Base-by-base conservation (phyloP, 2,329 filamentous ascomycete genomes). In the Diaporthe sp. region DNA sequence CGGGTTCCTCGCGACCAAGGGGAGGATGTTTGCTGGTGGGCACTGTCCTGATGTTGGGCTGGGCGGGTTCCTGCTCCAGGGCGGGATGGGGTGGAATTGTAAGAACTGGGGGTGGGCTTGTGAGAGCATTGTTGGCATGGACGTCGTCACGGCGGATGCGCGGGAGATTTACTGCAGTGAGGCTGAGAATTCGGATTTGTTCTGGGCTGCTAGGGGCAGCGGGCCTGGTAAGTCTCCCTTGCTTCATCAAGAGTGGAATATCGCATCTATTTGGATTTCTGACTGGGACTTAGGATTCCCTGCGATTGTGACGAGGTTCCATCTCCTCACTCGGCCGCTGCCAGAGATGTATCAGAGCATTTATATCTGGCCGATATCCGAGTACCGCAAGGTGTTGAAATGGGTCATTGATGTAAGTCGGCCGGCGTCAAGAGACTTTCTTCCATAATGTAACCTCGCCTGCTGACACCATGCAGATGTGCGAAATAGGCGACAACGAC, bases 71-170 rank as follows among this genome's bases (percentile, higher is more conserved):
- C 79, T 90, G 31, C 79, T 91, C 19, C 88, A 90, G 77, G 89
- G 89, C 0, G 89, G 89, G 1, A 90, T 90, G 87, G 89, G 89
- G 0, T 91, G 89, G 89, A 90, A 90, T 78, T 89, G 87, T 78
- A 87, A 85, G 80, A 88, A 87, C 76, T 90, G 88, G 88, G 89
- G 89, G 0, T 90, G 87, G 86, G 88, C 88, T 0, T 90, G 88
- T 73, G 86, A 89, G 78, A 80, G 81, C 19, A 81, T 90, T 1
- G 72, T 83, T 3, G 86, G 82, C 1, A 77, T 89, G 13, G 87
- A 89, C 73, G 86, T 88, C 1, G 86, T 89, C 2, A 87, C 86
- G 1, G 87, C 87, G 0, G 80, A 86, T 9, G 87, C 84, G 1
- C 79, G 83, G 73, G 78, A 81, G 75, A 75, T 86, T 22, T 81